Evolutionary conservation across 2,329 filamentous ascomycete species (phyloP).

Genomic region (Trichoderma semiorbis): DNA sequence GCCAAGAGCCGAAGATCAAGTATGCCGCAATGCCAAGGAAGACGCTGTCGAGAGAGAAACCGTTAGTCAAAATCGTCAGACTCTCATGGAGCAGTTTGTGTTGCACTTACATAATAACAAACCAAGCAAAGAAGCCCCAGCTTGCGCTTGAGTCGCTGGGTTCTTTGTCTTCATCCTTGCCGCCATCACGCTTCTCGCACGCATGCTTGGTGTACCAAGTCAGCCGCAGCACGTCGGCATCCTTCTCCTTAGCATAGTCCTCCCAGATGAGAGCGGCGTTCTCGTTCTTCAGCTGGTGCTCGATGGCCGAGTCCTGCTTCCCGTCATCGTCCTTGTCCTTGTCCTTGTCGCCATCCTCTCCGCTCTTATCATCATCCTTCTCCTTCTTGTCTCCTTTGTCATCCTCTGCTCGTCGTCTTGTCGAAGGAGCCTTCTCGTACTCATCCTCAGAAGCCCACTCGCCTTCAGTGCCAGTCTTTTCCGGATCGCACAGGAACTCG

Average conservation of each 20-base stretch:
- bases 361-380: constrained; percentile 27
- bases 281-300: constrained; percentile 52
- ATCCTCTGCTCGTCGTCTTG: constrained; percentile 25
- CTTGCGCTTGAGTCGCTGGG: constrained; percentile 48
- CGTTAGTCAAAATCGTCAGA: background rate
- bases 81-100: background rate
- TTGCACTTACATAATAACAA: constrained; percentile 77
- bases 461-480: constrained; percentile 70
- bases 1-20: constrained; percentile 96
- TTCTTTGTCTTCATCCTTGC: constrained; percentile 40
- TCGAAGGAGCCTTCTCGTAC: constrained; percentile 22
- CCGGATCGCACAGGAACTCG: constrained; percentile 77
- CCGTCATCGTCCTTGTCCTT: constrained; percentile 40
- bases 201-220: constrained; percentile 87
- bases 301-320: constrained; percentile 40
- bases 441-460: constrained; percentile 57
- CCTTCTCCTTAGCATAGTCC: constrained; percentile 62
- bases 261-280: constrained; percentile 70
- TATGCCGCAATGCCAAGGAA: constrained; percentile 86
- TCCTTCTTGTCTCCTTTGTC: constrained; percentile 27
- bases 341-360: constrained; percentile 37
- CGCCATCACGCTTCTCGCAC: constrained; percentile 59
- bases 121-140: constrained; percentile 98
- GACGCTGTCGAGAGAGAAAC: constrained; percentile 50
- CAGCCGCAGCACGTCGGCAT: constrained; percentile 63